These are phyloP conservation scores for Starmerella sirachaensis DNA, from an alignment of 805 yeast genomes.

Conservation along the genomic window DNA sequence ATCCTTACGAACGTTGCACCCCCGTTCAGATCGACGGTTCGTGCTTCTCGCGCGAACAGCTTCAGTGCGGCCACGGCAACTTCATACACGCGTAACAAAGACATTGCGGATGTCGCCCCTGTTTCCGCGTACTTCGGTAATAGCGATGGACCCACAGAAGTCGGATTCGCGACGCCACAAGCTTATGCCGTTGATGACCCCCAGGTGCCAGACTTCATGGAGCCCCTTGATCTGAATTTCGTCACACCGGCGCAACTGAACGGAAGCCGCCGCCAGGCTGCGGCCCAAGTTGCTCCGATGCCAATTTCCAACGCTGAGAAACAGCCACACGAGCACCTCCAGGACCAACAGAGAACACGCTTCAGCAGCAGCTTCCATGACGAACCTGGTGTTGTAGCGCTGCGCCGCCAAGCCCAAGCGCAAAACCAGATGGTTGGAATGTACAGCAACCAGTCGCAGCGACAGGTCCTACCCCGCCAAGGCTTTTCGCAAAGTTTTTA, in stretches of 20 bases:
- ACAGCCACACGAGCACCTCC: neutral
- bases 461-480: too few relatives aligned
- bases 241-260: constrained; percentile 9
- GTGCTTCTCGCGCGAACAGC: constrained; percentile 30
- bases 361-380: too few relatives aligned
- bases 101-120: constrained; percentile 23
- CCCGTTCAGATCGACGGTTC: constrained; percentile 9
- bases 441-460: too few relatives aligned
- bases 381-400: too few relatives aligned
- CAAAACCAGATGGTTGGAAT: too few relatives aligned
- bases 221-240: constrained; percentile 13
- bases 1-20: constrained; percentile 12
- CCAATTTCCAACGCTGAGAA: neutral
- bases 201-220: constrained; percentile 4
- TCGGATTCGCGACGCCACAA: constrained; percentile 76
- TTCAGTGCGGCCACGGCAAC: constrained; percentile 52
- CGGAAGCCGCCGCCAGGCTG: constrained; percentile 11
- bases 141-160: constrained; percentile 57
- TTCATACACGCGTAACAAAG: constrained; percentile 46
- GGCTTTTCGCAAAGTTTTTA: too few relatives aligned
- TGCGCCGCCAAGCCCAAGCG: too few relatives aligned
- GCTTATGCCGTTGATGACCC: constrained; percentile 25
- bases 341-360: neutral
- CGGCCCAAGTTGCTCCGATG: neutral
- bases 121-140: constrained; percentile 14